Evolutionary conservation across 169 alveolate species (phyloP).

Genomic region (Plasmodium reichenowi): DNA sequence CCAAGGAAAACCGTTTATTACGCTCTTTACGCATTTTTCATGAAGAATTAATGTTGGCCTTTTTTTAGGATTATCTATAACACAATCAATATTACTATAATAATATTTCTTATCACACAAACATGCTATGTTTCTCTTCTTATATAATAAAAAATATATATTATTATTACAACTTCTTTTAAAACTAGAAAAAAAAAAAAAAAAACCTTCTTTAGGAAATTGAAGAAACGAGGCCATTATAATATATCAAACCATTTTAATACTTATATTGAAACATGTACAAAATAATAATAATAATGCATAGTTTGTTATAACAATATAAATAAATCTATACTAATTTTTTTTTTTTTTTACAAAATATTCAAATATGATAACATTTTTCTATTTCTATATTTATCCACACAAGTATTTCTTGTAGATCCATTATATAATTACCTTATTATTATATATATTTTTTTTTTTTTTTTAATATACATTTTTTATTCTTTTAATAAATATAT

Average conservation of each 20-base stretch:
- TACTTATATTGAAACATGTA: too few species aligned
- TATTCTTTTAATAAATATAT: too few species aligned
- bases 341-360: too few species aligned
- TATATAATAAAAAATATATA: background rate
- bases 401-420: too few species aligned
- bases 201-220: conserved; percentile 6
- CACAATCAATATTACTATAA: conserved; percentile 7
- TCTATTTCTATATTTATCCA: too few species aligned
- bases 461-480: too few species aligned
- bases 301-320: too few species aligned
- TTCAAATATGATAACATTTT: too few species aligned
- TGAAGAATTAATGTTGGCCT: conserved; percentile 67
- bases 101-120: background rate
- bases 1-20: conserved; percentile 78
- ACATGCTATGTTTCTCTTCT: background rate
- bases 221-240: background rate
- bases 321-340: too few species aligned
- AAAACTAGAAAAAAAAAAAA: background rate
- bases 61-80: conserved; percentile 44
- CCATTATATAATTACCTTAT: too few species aligned
- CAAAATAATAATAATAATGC: too few species aligned
- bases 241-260: background rate
- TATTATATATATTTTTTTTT: too few species aligned
- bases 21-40: conserved; percentile 47
- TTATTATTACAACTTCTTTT: conserved; percentile 15